Conservation (phyloP, 805 yeast species). For the Barnettozyma pratensis region DNA sequence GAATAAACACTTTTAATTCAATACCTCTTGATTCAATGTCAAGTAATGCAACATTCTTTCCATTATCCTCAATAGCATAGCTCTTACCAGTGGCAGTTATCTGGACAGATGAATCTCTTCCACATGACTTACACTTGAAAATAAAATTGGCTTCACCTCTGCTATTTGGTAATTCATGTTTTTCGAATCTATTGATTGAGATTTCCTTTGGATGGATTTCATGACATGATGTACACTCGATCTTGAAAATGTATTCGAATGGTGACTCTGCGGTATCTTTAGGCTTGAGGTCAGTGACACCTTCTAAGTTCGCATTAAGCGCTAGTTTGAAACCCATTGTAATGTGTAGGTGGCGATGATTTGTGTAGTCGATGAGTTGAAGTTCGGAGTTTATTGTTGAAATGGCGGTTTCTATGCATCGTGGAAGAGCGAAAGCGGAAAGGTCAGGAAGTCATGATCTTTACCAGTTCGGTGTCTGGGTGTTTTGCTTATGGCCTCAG, state of each 20-base stretch:
- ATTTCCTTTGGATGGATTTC: conserved; percentile 70
- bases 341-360: too few relatives aligned
- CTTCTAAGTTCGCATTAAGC: conserved; percentile 32
- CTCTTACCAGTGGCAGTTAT: conserved; percentile 21
- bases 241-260: conserved; percentile 68
- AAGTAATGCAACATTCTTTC: conserved; percentile 44
- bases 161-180: conserved; percentile 60
- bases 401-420: too few relatives aligned
- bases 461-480: background rate
- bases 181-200: conserved; percentile 60
- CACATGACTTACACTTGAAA: conserved; percentile 68
- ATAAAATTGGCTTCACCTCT: conserved; percentile 83
- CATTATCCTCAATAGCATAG: conserved; percentile 33
- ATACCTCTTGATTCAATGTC: conserved; percentile 85
- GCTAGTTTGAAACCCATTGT: conserved; percentile 24
- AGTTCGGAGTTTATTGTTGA: background rate
- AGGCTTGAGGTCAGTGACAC: conserved; percentile 43
- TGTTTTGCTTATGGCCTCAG: background rate
- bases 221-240: conserved; percentile 76
- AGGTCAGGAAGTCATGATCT: too few relatives aligned
- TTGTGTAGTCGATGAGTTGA: too few relatives aligned
- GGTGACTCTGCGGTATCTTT: conserved; percentile 56
- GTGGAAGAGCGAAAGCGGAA: too few relatives aligned
- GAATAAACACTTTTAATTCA: conserved; percentile 62
- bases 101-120: conserved; percentile 22